Evolutionary conservation across 2,329 filamentous ascomycete genomes (phyloP).

Genomic region (Cercospora brassicicola): DNA sequence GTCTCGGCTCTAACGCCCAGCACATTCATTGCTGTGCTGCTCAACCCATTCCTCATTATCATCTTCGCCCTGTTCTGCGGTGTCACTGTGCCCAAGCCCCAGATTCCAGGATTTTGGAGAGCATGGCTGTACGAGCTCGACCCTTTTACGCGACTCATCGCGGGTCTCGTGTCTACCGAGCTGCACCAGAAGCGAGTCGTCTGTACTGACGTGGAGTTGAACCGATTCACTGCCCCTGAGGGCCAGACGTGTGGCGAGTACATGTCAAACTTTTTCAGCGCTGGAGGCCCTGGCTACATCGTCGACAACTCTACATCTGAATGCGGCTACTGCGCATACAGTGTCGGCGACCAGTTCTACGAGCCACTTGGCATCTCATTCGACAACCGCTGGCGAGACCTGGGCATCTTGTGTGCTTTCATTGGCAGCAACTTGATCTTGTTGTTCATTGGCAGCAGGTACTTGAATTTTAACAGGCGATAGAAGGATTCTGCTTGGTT

Average conservation of each 20-base stretch:
- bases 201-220: conserved; percentile 64
- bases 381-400: conserved; percentile 72
- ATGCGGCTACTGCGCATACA: conserved; percentile 82
- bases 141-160: conserved; percentile 78
- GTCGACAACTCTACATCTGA: conserved; percentile 62
- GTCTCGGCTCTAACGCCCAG: conserved; percentile 75
- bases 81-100: conserved; percentile 74
- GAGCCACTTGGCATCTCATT: conserved; percentile 65
- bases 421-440: conserved; percentile 73
- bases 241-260: conserved; percentile 72
- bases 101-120: conserved; percentile 77
- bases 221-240: conserved; percentile 64
- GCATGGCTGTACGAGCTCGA: conserved; percentile 80
- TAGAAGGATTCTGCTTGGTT: conserved; percentile 20
- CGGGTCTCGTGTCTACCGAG: conserved; percentile 76
- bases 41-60: conserved; percentile 81
- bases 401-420: conserved; percentile 76
- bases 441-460: conserved; percentile 55
- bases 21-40: conserved; percentile 74
- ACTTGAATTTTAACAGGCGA: conserved; percentile 48
- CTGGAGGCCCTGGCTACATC: conserved; percentile 71
- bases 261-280: conserved; percentile 68
- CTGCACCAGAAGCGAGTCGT: conserved; percentile 64
- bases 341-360: conserved; percentile 79
- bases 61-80: conserved; percentile 84